Evolutionary conservation across 495 filamentous ascomycete genomes (phyloP), one percentile per base, ranked within the genome.

Genomic region (Aspergillus cristatus): DNA sequence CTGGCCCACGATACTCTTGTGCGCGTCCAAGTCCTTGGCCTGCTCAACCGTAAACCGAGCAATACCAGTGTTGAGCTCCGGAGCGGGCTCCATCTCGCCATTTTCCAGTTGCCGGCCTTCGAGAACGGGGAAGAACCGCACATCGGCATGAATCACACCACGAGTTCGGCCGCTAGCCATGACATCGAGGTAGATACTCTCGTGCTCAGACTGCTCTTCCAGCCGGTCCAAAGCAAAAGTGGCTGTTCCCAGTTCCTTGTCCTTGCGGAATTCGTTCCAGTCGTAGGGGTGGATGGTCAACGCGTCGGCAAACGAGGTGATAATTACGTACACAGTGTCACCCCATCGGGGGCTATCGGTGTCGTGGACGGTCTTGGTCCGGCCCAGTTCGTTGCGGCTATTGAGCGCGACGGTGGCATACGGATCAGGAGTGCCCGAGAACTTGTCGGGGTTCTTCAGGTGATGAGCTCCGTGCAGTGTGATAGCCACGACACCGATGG

Each of bases 101-200:
- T 86, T 82, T 18, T 80, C 76, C 6, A 84, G 65, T 49, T 77
- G 81, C 18, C 60, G 61, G 13, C 78, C 76, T 53, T 86, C 81
- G 18, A 95, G 61, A 14, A 96, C 84, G 1, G 93, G 90, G 78
- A 96, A 99, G 72, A 94, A 99, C 14, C 84, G 83, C 41, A 97
- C 67, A 53, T 97, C 93, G 32, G 75, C 74, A 44, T 81, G 75
- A 18, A 97, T 44, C 7, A 84, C 67, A 52, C 91, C 91, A 31
- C 88, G 79, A 29, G 81, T 62, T 51, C 91, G 86, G 34, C 88
- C 89, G 47, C 84, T 84, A n/a, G 75, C 71, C 55, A 81, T 75
- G 28, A 99, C 76, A 48, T 94, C 89, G 10, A 97, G 66, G 20
- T 80, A 76, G 37, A 90, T 63, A 50, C 91, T 90, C 52, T 95